These are phyloP conservation scores for Macrocybe gigantea DNA, from an alignment of 768 basidiomycete genomes.

Conservation along the genomic window DNA sequence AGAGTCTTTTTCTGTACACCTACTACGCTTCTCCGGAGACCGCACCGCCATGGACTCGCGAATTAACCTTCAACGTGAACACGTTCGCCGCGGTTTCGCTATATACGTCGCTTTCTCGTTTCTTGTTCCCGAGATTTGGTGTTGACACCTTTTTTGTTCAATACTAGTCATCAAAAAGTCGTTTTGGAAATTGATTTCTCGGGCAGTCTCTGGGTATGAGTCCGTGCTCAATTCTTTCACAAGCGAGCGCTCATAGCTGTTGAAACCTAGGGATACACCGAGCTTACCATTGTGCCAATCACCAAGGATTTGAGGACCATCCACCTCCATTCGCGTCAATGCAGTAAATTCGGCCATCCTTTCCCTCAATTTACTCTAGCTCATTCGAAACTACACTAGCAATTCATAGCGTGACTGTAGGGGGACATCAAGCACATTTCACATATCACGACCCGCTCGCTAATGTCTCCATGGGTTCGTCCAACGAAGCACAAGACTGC, in stretches of 20 bases:
- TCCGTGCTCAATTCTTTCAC: slow-evolving; percentile 3
- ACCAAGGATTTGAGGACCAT: slow-evolving; percentile 76
- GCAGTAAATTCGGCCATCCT: slow-evolving; percentile 46
- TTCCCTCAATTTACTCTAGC: slow-evolving; percentile 9
- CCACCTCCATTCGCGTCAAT: slow-evolving; percentile 85
- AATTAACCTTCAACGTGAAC: slow-evolving; percentile 55
- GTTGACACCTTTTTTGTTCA: slow-evolving; percentile 43
- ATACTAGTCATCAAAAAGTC: slow-evolving; percentile 94
- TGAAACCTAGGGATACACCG: slow-evolving; percentile 75
- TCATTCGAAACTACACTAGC: slow-evolving; percentile 31
- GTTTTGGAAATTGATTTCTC: slow-evolving; percentile 91
- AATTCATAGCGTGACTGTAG: slow-evolving; percentile 70
- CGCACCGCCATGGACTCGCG: slow-evolving; percentile 37
- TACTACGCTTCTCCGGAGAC: not conserved
- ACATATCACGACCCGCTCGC: slow-evolving; percentile 71
- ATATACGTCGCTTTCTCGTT: slow-evolving; percentile 62
- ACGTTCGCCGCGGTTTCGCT: slow-evolving; percentile 76
- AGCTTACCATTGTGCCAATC: slow-evolving; percentile 83
- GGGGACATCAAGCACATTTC: slow-evolving; percentile 69
- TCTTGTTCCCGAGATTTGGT: slow-evolving; percentile 16
- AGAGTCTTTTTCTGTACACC: too few species aligned
- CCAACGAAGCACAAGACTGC: slow-evolving; percentile 62
- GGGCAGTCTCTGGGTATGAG: slow-evolving; percentile 75
- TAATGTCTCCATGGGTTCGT: slow-evolving; percentile 49
- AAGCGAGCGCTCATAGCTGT: slow-evolving; percentile 11